Evolutionary conservation across 73 alveolate genomes (phyloP).

Genomic region (Blepharisma stoltei): DNA sequence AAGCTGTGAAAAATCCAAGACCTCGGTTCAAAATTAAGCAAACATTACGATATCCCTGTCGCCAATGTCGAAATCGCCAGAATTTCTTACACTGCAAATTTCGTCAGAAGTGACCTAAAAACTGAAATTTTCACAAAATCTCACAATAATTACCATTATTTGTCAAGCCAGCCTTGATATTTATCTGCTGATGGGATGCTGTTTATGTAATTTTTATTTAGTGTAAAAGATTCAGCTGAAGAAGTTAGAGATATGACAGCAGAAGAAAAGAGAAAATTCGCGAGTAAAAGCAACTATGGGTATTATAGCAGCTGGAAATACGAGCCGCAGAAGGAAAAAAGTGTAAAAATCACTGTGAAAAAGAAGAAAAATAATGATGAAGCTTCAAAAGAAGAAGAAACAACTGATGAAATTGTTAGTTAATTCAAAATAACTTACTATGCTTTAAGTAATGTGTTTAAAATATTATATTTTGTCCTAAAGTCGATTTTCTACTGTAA

Average conservation of each 20-base stretch:
- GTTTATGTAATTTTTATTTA: conserved; percentile 21
- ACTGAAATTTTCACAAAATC: conserved; percentile 11
- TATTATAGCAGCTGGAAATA: background rate
- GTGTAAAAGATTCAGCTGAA: conserved; percentile 30
- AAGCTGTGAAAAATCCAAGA: conserved; percentile 10
- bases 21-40: background rate
- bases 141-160: background rate
- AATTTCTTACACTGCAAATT: conserved; percentile 10
- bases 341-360: conserved; percentile 24
- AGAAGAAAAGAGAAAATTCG: conserved; percentile 28
- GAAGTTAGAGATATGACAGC: conserved; percentile 18
- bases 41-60: background rate
- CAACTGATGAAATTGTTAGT: background rate
- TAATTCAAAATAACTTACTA: too few relatives aligned
- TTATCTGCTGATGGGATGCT: conserved; percentile 6
- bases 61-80: background rate
- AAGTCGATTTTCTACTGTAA: too few relatives aligned
- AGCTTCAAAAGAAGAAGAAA: background rate
- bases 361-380: background rate
- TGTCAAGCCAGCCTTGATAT: conserved; percentile 31
- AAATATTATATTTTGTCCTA: too few relatives aligned
- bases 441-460: too few relatives aligned
- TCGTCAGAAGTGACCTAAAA: conserved; percentile 16
- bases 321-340: conserved; percentile 17
- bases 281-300: background rate